Evolutionary conservation across 2,329 filamentous ascomycete genomes (phyloP).

Genomic region (Aulographum hederae): DNA sequence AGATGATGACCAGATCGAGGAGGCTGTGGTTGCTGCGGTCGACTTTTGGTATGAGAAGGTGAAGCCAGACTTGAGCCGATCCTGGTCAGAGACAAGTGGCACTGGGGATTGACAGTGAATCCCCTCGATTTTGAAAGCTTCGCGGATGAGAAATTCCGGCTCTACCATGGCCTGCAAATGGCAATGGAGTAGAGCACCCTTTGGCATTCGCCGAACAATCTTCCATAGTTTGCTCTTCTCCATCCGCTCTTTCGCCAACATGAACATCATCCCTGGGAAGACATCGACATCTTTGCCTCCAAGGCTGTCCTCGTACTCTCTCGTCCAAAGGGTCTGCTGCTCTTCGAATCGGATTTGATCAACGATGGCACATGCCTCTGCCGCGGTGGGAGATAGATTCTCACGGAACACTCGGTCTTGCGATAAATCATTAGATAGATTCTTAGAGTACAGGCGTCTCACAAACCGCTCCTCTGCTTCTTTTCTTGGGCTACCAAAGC

Average conservation of each 20-base stretch:
- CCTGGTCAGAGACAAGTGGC: constrained; percentile 34
- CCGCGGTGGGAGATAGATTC: constrained; percentile 60
- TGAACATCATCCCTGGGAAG: constrained; percentile 89
- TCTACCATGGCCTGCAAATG: constrained; percentile 88
- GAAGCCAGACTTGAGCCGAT: constrained; percentile 36
- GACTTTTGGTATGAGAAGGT: constrained; percentile 31
- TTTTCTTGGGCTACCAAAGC: constrained; percentile 67
- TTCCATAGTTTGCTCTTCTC: constrained; percentile 70
- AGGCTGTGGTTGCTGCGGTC: constrained; percentile 15
- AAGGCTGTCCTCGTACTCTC: constrained; percentile 50
- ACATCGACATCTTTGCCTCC: constrained; percentile 46
- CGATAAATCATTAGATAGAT: background rate
- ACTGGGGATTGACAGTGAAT: constrained; percentile 49
- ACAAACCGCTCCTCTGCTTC: constrained; percentile 59
- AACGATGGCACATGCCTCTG: constrained; percentile 63
- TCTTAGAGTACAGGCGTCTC: constrained; percentile 1
- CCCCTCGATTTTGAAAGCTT: constrained; percentile 52
- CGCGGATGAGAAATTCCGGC: constrained; percentile 58
- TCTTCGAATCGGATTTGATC: constrained; percentile 64
- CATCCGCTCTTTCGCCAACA: constrained; percentile 68
- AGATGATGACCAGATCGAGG: constrained; percentile 44
- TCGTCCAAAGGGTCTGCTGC: constrained; percentile 57
- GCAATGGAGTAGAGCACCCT: constrained; percentile 70
- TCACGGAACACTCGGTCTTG: constrained; percentile 52
- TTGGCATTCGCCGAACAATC: constrained; percentile 74